Percentiles rank a stretch among this genome's conserved stretches.
Conservation (phyloP, 2,329 filamentous ascomycete species). For the Huntiella savannae region DNA sequence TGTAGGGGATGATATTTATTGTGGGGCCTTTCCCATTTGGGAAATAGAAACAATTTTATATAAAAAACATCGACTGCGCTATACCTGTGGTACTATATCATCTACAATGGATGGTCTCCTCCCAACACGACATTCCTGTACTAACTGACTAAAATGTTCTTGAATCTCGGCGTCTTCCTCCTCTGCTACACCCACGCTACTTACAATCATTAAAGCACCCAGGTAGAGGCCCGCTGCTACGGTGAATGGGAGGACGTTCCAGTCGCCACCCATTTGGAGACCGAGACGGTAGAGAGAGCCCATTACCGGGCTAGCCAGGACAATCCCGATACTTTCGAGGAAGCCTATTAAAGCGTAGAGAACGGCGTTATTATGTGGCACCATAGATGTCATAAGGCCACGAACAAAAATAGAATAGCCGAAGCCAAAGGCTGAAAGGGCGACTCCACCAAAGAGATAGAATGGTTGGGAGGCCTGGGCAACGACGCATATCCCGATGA, state of each 20-base stretch:
- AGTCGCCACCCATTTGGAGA: constrained; percentile 9
- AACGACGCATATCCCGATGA: constrained; percentile 10
- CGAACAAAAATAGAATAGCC: constrained; percentile 12
- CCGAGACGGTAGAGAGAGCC: constrained; percentile 12
- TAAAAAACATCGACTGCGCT: neutral
- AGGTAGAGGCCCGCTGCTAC: constrained; percentile 10
- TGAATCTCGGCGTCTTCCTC: neutral
- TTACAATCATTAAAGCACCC: constrained; percentile 9
- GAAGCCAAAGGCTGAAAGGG: constrained; percentile 9
- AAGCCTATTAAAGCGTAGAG: constrained; percentile 13
- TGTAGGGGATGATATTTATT: too few species aligned
- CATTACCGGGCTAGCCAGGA: constrained; percentile 12
- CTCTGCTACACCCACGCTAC: constrained; percentile 7
- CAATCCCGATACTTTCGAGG: constrained; percentile 12
- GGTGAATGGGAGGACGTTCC: constrained; percentile 12
- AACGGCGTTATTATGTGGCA: constrained; percentile 11
- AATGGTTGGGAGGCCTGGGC: constrained; percentile 5
- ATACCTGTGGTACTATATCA: neutral
- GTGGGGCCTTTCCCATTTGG: too few species aligned
- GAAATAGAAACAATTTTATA: too few species aligned
- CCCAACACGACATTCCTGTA: neutral
- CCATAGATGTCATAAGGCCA: constrained; percentile 13
- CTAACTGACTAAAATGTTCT: neutral
- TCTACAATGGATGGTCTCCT: neutral
- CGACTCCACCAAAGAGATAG: constrained; percentile 8